phyloP scores from a whole-genome alignment of 2,329 filamentous ascomycete genomes.

The Dothistroma septosporum region DNA sequence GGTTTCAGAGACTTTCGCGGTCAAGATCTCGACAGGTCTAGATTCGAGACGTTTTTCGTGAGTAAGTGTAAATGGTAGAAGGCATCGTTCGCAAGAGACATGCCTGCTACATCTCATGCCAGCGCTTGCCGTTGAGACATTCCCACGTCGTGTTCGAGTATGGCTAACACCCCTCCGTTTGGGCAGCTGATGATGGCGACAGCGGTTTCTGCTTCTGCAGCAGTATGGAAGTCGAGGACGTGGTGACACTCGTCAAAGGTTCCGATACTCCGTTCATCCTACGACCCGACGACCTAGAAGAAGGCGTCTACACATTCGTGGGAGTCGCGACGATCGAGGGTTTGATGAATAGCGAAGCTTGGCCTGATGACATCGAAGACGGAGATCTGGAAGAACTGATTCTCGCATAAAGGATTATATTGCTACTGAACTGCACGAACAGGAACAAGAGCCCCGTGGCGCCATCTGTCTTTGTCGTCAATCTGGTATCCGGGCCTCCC shows the following conservation, averaged over 20 bases:
- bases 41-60: constrained; percentile 3
- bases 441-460: background rate
- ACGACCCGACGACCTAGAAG: background rate
- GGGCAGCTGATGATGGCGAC: background rate
- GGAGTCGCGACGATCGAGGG: constrained; percentile 1
- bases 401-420: background rate
- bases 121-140: no score
- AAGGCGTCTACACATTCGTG: constrained; percentile 2
- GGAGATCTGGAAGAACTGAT: constrained; percentile 1
- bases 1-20: constrained; percentile 2
- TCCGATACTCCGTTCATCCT: background rate
- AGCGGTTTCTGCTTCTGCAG: background rate
- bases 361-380: constrained; percentile 1
- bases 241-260: background rate
- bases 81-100: no score
- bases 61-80: no score
- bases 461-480: background rate
- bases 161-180: no score
- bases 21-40: background rate
- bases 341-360: constrained; percentile 1
- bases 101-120: no score
- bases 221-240: constrained; percentile 3
- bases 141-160: no score
- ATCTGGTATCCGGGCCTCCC: background rate
- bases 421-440: background rate